Evolutionary conservation across 1,284 basidiomycete genomes (phyloP), one percentile per base, ranked within the genome.

Genomic region (Ceratobasidium sp.): DNA sequence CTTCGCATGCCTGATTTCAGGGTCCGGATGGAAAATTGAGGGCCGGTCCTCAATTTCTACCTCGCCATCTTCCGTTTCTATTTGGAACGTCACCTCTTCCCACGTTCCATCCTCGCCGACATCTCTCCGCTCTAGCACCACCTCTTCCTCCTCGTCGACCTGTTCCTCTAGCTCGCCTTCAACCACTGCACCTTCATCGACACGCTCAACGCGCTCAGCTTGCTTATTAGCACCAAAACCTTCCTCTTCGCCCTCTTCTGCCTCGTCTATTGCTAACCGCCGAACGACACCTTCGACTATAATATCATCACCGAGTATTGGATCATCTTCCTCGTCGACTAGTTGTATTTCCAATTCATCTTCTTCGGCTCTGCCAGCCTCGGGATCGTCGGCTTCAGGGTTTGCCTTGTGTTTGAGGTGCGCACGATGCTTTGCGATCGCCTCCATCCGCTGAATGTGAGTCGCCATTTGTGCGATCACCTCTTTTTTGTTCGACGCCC

Each of bases 381-480:
- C n/a, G 50, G 50, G 50, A 52, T 52, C n/a, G n/a, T 52, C n/a
- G 20, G 50, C 50, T 2, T 52, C n/a, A 23, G 50, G 50, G n/a
- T 52, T 52, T n/a, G 20, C 50, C 50, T n/a, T 23, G n/a, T 52
- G 50, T 1, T n/a, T 50, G 17, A 69, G 67, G 50, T 77, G 61
- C 23, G 74, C 52, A 5, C 15, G 6, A 7, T 67, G 56, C 54
- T 69, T 68, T 7, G 73, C 40, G 17, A 78, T 46, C 20, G 73
- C 78, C 42, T 79, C 77, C 38, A 40, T 23, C 5, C 52, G 64
- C 12, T 61, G 46, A 44, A 79, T 26, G 15, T 50, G 20, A 1
- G 20, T 52, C 6, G 50, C 50, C 79, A 79, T 79, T 20, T 79
- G 79, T 20, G 42, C 12, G 26, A 56, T 10, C 7, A 57, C 17